phyloP scores from a whole-genome alignment of 345 rosid genomes.

The Corchorus capsularis region DNA sequence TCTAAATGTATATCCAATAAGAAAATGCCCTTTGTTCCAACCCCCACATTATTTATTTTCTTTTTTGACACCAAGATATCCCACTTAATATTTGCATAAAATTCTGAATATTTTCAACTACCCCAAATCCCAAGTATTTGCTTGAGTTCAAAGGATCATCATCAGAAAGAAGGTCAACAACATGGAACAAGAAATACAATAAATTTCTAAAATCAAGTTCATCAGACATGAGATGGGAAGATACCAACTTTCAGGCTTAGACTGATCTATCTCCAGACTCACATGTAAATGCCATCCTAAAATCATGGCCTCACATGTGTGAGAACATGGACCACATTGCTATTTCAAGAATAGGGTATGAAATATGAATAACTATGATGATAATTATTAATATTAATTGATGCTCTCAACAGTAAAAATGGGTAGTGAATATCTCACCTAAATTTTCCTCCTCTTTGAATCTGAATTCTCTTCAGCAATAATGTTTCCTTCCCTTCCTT shows the following conservation, averaged over 20 bases:
- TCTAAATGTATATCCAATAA: background rate
- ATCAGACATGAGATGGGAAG: background rate
- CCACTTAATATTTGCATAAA: background rate
- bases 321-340: conserved; percentile 8
- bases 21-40: background rate
- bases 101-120: background rate
- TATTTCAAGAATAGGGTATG: conserved; percentile 6
- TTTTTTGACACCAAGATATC: background rate
- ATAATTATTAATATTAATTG: conserved; percentile 2
- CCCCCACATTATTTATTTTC: background rate
- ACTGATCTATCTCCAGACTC: background rate
- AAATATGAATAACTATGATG: background rate
- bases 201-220: background rate
- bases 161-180: background rate
- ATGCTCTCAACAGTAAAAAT: background rate
- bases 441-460: background rate
- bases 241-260: background rate
- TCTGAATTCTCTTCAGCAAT: background rate
- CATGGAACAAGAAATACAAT: background rate
- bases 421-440: conserved; percentile 22
- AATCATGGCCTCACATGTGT: conserved; percentile 8
- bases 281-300: conserved; percentile 7
- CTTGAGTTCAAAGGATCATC: conserved; percentile 4
- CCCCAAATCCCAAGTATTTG: background rate
- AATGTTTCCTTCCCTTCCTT: background rate